phyloP scores from a whole-genome alignment of 352 stramenopile species.

The Globisporangium recalcitrans region DNA sequence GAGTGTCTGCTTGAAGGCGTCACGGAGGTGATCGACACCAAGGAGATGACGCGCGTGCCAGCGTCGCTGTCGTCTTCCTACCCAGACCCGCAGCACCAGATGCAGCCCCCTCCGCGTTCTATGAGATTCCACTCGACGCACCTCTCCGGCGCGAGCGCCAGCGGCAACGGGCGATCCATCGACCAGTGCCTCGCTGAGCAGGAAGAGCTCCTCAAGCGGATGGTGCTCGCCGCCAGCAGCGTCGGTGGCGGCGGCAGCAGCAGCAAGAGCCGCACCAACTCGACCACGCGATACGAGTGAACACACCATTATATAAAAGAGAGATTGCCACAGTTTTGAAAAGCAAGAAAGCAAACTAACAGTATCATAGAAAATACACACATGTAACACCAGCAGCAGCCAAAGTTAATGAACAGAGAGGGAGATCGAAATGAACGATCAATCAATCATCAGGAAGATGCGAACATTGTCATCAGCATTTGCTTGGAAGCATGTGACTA shows the following conservation, averaged over 20 bases:
- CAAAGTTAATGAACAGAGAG: background rate
- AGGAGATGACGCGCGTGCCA: constrained; percentile 29
- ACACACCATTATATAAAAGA: background rate
- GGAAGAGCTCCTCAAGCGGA: constrained; percentile 24
- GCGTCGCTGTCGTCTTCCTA: background rate
- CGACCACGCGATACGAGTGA: background rate
- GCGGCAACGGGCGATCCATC: constrained; percentile 11
- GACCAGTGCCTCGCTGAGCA: constrained; percentile 26
- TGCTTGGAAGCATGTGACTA: background rate
- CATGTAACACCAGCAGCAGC: background rate
- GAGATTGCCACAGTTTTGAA: background rate
- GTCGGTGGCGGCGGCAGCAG: background rate
- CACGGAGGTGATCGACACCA: constrained; percentile 48
- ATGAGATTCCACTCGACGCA: constrained; percentile 1
- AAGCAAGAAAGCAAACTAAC: background rate
- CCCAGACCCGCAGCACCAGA: background rate
- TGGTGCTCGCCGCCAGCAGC: constrained; percentile 18
- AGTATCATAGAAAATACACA: constrained; percentile 4
- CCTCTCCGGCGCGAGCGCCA: background rate
- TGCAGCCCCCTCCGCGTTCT: background rate
- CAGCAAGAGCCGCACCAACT: constrained; percentile 7
- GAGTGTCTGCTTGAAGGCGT: constrained; percentile 21
- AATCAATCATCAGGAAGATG: background rate
- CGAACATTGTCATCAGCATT: background rate
- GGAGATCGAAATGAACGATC: background rate